phyloP scores from a whole-genome alignment of 352 stramenopile species.

The Phytophthora parvispora region DNA sequence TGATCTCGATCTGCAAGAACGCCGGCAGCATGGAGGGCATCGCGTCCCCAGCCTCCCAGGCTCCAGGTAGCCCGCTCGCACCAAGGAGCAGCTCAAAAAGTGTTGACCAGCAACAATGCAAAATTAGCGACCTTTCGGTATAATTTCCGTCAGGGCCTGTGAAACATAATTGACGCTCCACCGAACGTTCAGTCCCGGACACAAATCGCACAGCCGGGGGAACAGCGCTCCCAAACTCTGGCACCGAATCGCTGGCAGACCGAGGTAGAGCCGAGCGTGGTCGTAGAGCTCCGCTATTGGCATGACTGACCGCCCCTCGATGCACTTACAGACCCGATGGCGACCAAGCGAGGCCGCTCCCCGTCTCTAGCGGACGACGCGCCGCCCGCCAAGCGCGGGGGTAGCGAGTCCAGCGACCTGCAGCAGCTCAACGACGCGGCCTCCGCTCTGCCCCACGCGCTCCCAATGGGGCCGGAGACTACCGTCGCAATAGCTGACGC shows the following conservation, averaged over 20 bases:
- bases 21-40: not conserved
- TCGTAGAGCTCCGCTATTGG: not conserved
- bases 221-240: slow-evolving; percentile 41
- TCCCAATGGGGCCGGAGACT: not conserved
- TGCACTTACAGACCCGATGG: slow-evolving; percentile 9
- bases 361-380: slow-evolving; percentile 13
- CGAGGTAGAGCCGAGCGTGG: slow-evolving; percentile 7
- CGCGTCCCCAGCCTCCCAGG: not conserved
- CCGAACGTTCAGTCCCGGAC: slow-evolving; percentile 31
- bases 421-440: slow-evolving; percentile 3
- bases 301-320: not conserved
- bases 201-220: slow-evolving; percentile 30
- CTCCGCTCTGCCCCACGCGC: not conserved
- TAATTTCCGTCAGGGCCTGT: slow-evolving; percentile 10
- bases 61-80: too few relatives aligned
- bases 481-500: slow-evolving; percentile 3
- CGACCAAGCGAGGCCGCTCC: slow-evolving; percentile 31
- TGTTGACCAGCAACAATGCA: slow-evolving; percentile 10
- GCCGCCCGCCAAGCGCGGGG: slow-evolving; percentile 23
- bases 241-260: slow-evolving; percentile 28
- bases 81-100: not conserved
- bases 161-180: not conserved
- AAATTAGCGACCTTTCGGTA: slow-evolving; percentile 33
- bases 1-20: slow-evolving; percentile 31
- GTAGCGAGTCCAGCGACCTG: slow-evolving; percentile 7